Evolutionary conservation across 2,329 filamentous ascomycete species (phyloP).

Genomic region (Beauveria caledonica): DNA sequence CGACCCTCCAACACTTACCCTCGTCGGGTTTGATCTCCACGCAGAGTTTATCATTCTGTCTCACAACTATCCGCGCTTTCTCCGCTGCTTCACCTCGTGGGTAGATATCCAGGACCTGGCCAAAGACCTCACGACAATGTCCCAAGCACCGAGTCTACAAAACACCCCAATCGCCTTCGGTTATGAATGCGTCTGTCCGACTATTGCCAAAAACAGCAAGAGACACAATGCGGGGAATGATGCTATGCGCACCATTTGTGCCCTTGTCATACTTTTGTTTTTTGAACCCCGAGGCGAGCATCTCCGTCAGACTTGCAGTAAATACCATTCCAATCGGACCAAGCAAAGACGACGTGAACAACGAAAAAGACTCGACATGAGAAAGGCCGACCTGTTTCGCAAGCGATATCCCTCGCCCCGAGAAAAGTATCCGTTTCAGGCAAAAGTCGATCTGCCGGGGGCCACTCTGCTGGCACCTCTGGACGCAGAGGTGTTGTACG

Average conservation of each 20-base stretch:
- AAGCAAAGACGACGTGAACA: background rate
- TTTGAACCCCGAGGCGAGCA: background rate
- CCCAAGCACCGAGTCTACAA: conserved; percentile 2
- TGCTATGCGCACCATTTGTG: conserved; percentile 1
- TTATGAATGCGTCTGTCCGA: background rate
- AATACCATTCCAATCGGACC: background rate
- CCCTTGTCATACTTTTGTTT: background rate
- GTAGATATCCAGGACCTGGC: conserved; percentile 5
- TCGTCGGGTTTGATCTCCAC: conserved; percentile 7
- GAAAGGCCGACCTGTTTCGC: background rate
- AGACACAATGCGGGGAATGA: conserved; percentile 5
- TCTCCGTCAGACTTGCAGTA: background rate
- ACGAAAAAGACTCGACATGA: background rate
- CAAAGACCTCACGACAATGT: background rate
- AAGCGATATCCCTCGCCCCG: conserved; percentile 1
- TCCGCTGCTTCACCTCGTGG: conserved; percentile 2
- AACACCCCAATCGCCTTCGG: conserved; percentile 1
- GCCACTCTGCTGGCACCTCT: background rate
- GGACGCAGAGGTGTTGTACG: background rate
- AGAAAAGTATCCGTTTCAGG: conserved; percentile 6
- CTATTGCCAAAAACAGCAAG: background rate
- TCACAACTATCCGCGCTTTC: conserved; percentile 6
- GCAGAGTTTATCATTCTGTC: conserved; percentile 1
- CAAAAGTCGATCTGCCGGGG: conserved; percentile 2
- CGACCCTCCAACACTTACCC: background rate